Conservation (phyloP, 2,329 filamentous ascomycete genomes). For the Aspergillus novofumigatus region DNA sequence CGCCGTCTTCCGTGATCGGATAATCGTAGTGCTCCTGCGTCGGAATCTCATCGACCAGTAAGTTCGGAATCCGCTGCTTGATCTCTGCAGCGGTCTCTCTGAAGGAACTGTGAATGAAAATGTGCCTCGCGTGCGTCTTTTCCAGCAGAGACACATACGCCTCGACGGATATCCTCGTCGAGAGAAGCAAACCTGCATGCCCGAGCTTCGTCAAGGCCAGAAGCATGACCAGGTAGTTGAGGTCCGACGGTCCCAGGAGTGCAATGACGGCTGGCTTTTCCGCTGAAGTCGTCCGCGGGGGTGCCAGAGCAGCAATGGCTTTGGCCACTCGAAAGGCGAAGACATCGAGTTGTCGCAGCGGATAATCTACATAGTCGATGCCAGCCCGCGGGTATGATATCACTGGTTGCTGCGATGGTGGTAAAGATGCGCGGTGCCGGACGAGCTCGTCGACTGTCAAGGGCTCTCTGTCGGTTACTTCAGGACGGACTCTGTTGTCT, state of each 20-base stretch:
- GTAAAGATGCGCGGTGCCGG: conserved; percentile 32
- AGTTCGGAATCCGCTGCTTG: conserved; percentile 12
- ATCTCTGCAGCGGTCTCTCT: conserved; percentile 20
- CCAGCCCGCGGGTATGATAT: conserved; percentile 45
- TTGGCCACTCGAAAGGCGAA: conserved; percentile 30
- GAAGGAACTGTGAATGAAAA: conserved; percentile 28
- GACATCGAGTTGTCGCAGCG: conserved; percentile 43
- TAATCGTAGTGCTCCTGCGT: conserved; percentile 18
- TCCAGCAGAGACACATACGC: conserved; percentile 49
- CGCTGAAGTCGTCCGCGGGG: conserved; percentile 21
- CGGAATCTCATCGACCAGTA: conserved; percentile 28
- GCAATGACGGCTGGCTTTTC: conserved; percentile 41
- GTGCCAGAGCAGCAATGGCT: conserved; percentile 17
- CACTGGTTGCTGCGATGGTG: conserved; percentile 32
- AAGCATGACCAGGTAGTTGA: conserved; percentile 53
- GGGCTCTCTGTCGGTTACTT: conserved; percentile 8
- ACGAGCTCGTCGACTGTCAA: conserved; percentile 39
- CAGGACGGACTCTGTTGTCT: not conserved
- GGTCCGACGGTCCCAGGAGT: conserved; percentile 50
- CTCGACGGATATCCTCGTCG: conserved; percentile 49
- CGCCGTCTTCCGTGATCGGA: conserved; percentile 11
- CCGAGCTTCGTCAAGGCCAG: conserved; percentile 54
- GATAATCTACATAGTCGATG: conserved; percentile 46
- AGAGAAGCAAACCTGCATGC: conserved; percentile 52
- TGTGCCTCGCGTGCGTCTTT: conserved; percentile 37